A percentile compares a stretch with the other conserved stretches of the same genome.
phyloP scores from a whole-genome alignment of 208 protist genomes.

The Leishmania mexicana region DNA sequence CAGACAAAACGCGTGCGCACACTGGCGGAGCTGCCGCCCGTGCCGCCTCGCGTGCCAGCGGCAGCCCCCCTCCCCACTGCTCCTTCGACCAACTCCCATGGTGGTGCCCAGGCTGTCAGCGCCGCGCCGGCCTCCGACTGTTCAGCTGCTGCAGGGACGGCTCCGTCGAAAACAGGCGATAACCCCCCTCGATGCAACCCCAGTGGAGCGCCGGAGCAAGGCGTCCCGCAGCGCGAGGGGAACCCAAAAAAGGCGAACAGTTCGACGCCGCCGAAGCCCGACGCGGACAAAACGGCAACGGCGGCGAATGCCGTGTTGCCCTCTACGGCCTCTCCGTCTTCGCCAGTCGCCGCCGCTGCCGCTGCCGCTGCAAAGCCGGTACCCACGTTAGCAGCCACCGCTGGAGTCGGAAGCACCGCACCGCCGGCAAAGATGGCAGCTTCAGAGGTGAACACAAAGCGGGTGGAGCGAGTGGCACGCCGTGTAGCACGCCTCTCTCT shows the following conservation, averaged over 20 bases:
- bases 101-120: not conserved
- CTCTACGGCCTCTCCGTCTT: not conserved
- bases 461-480: not conserved
- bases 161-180: not conserved
- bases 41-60: not conserved
- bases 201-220: not conserved
- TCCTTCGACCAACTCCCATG: not conserved
- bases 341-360: not conserved
- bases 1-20: conserved; percentile 22
- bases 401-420: too few species aligned
- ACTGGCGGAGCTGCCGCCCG: conserved; percentile 12
- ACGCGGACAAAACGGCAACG: not conserved
- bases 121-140: not conserved
- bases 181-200: too few species aligned
- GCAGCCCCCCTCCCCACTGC: not conserved
- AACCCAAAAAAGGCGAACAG: too few species aligned
- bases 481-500: conserved; percentile 4
- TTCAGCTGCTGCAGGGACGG: not conserved
- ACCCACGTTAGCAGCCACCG: not conserved
- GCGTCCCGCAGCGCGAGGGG: not conserved
- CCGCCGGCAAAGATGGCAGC: not conserved
- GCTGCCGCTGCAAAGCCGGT: not conserved
- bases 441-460: not conserved
- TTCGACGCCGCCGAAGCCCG: not conserved
- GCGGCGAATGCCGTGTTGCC: not conserved